Percentiles rank a stretch among this genome's conserved stretches.
Evolutionary conservation across 257 asterid species (phyloP).

Genomic region (Capsicum baccatum): DNA sequence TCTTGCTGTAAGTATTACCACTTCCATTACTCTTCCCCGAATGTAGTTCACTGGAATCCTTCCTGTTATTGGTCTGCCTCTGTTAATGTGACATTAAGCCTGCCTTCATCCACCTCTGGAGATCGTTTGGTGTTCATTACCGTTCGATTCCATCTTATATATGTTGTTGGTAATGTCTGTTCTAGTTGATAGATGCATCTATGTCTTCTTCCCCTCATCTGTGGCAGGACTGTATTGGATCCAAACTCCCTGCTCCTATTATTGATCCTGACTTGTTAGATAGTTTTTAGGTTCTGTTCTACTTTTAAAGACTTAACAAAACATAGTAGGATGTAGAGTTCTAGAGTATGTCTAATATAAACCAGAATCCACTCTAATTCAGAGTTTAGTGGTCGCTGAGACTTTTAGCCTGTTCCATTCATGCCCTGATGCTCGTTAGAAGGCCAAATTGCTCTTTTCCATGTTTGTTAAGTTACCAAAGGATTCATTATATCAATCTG

Average conservation of each 20-base stretch:
- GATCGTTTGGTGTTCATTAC: neutral
- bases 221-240: neutral
- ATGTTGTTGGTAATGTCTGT: neutral
- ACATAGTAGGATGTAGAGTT: neutral
- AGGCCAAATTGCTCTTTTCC: neutral
- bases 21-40: neutral
- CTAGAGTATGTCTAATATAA: neutral
- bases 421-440: neutral
- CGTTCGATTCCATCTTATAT: neutral
- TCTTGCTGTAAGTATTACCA: constrained; percentile 56
- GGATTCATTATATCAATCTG: neutral
- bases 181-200: neutral
- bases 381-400: neutral
- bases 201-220: neutral
- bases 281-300: neutral
- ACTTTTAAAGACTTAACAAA: neutral
- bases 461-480: neutral
- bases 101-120: neutral
- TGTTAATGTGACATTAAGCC: neutral
- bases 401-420: neutral
- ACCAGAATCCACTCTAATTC: no score
- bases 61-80: neutral
- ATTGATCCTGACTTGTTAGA: neutral
- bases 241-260: neutral
- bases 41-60: neutral